Base-by-base conservation (phyloP, 2,329 filamentous ascomycete genomes). In the Ilyonectria robusta region DNA sequence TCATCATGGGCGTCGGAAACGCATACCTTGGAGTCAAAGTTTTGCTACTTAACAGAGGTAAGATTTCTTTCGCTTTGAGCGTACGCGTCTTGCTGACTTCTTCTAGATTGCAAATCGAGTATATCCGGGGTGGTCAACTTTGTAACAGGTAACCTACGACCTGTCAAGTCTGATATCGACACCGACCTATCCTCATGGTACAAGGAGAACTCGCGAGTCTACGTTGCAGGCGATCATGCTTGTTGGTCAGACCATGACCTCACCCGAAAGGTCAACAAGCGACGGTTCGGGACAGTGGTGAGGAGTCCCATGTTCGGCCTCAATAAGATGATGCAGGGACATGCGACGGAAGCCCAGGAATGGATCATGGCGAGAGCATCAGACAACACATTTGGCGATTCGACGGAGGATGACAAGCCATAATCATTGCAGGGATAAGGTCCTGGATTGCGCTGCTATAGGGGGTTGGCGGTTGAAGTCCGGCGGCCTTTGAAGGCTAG, bases 1-100 rank as follows among this genome's bases (percentile, higher is more conserved):
- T 97, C 77, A 85, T 99, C 23, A 86, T 99, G 77, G 95, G 96
- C 0, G 90, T 97, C 2, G 96, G 96, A n/a, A 92, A 94, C 74
- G 93, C 96, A 1, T 97, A 96, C 76, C 85, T 93, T 3, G 94
- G 94, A 2, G 88, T 98, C 54, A 92, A 96, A 65, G 88, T 95
- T 63, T 88, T 98, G 6, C 85, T 98, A 6, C 91, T 92, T 10
- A 92, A 92, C 72, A 87, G 94, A 83, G 90, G 93, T 93, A 85
- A 73, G 73, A 57, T 35, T 35, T 11, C 26, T 1, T 44, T 48
- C 62, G 19, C 50, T 23, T 35, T 62, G 62, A 26, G 19, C 6
- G 23, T 40, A 11, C 1, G 47, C 7, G 17, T 21, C 35, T 13
- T 37, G 19, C 63, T 77, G 62, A 78, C 57, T 70, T 33, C 40